phyloP scores from a whole-genome alignment of 225 moss, liverwort and hornwort genomes.

The Polytrichum formosum region DNA sequence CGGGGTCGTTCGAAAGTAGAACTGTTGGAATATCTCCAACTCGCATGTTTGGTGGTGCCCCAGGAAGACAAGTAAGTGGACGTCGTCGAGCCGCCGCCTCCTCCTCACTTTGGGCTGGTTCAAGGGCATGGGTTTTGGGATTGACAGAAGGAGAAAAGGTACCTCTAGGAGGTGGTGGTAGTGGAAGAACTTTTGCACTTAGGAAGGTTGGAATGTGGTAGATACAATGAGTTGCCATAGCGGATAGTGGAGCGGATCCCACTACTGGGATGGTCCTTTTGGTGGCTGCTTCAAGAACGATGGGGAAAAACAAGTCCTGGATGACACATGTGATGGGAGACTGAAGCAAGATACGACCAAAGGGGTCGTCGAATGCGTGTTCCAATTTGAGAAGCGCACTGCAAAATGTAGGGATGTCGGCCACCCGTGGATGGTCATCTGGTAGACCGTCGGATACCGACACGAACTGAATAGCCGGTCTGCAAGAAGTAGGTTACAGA shows the following conservation, averaged over 20 bases:
- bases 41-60: slow-evolving; percentile 9
- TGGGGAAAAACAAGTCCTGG: slow-evolving; percentile 16
- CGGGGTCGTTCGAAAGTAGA: neutral
- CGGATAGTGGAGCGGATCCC: slow-evolving; percentile 21
- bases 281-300: neutral
- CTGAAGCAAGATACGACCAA: slow-evolving; percentile 1
- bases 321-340: slow-evolving; percentile 25
- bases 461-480: neutral
- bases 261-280: slow-evolving; percentile 28
- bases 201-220: slow-evolving; percentile 9
- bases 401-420: neutral
- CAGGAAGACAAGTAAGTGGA: slow-evolving; percentile 7
- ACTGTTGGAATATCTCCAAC: slow-evolving; percentile 22
- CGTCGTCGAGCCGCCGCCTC: slow-evolving; percentile 8
- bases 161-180: slow-evolving; percentile 17
- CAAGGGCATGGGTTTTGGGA: neutral
- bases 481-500: neutral
- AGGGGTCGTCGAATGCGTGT: slow-evolving; percentile 9
- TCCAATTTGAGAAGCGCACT: neutral
- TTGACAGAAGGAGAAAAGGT: slow-evolving; percentile 6
- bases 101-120: slow-evolving; percentile 5
- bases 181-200: slow-evolving; percentile 13
- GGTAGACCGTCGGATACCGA: neutral
- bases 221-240: slow-evolving; percentile 5
- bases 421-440: slow-evolving; percentile 6